phyloP scores from a whole-genome alignment of 2,329 filamentous ascomycete genomes.

The Fusarium graminum region DNA sequence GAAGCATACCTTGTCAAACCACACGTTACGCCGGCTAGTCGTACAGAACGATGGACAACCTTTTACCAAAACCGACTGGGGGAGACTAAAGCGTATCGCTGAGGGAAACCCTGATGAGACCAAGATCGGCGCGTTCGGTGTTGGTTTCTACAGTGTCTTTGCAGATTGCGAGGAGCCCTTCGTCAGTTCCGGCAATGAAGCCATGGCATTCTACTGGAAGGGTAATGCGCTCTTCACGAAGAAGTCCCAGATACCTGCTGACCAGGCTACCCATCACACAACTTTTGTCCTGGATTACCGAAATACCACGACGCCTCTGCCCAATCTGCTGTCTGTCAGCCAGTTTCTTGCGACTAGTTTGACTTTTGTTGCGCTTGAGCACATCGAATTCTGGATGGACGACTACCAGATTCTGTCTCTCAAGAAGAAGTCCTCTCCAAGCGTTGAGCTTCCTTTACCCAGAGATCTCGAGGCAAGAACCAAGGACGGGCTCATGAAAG shows the following conservation, averaged over 20 bases:
- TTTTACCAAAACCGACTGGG: slow-evolving; percentile 93
- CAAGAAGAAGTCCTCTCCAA: slow-evolving; percentile 87
- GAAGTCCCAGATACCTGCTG: slow-evolving; percentile 78
- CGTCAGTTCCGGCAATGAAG: slow-evolving; percentile 89
- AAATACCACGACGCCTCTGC: slow-evolving; percentile 87
- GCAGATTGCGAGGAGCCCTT: slow-evolving; percentile 98
- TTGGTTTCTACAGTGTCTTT: slow-evolving; percentile 98
- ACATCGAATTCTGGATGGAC: slow-evolving; percentile 91
- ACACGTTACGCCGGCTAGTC: slow-evolving; percentile 87
- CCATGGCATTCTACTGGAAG: slow-evolving; percentile 99
- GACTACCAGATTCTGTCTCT: slow-evolving; percentile 84
- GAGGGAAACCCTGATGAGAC: slow-evolving; percentile 99
- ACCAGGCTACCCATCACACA: slow-evolving; percentile 77
- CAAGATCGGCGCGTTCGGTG: slow-evolving; percentile 98
- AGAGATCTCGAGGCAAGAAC: slow-evolving; percentile 84
- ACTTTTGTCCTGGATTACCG: slow-evolving; percentile 96
- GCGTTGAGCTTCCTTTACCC: slow-evolving; percentile 78
- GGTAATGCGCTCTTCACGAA: slow-evolving; percentile 97
- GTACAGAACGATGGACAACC: slow-evolving; percentile 93
- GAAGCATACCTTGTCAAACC: slow-evolving; percentile 85
- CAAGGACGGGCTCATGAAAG: slow-evolving; percentile 88
- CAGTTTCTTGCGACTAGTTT: slow-evolving; percentile 96
- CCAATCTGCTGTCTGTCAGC: slow-evolving; percentile 85
- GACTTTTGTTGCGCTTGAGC: slow-evolving; percentile 91
- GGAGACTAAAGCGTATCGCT: slow-evolving; percentile 93